Base-by-base conservation (phyloP, 805 yeast genomes). In the Ogataea neopini region DNA sequence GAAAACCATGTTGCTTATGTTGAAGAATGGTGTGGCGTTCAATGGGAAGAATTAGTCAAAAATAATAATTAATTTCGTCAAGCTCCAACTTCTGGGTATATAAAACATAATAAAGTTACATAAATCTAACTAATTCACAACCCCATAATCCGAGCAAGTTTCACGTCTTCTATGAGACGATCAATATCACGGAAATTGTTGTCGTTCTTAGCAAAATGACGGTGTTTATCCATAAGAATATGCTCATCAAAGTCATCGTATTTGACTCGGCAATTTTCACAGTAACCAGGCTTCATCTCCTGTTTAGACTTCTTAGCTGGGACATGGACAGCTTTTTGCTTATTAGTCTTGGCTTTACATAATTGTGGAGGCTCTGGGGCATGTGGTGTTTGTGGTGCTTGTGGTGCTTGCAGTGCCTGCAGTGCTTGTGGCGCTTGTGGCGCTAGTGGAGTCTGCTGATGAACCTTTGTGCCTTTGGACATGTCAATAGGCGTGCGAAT, bases 211-310 rank as follows among this genome's bases (percentile, higher is more conserved):
- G 97, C 97, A 70, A 89, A 91, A 45, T 80, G 78, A 42, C 86
- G 73, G 64, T 92, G 99, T 53, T 83, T 79, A 29, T 77, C 78
- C 19, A 88, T 75, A 23, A 61, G 59, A 34, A 88, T 78, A 63
- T 92, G 99, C 48, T 80, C 87, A 20, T 82, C 87, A 60, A 90
- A 83, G 54, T 81, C 80, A 43, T 86, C 91, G 62, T 86, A 92
- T 62, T 84, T 84, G 50, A 85, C 86, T 19, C 92, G 74, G 67
- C 99, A 92, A 62, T 92, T 92, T 63, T 92, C 99, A 69, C 99
- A 92, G 66, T 88, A 91, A 0, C 97, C 97, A 0, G 92, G 66
- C 37, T 59, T 61, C 59, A 56, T 55, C 37, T 61, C 63, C 18
- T 54, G 50, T 40, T 56, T 63, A 6, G 56, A 26, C 36, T 58